Conservation (phyloP, 805 yeast genomes). For the Kodamaea restingae region DNA sequence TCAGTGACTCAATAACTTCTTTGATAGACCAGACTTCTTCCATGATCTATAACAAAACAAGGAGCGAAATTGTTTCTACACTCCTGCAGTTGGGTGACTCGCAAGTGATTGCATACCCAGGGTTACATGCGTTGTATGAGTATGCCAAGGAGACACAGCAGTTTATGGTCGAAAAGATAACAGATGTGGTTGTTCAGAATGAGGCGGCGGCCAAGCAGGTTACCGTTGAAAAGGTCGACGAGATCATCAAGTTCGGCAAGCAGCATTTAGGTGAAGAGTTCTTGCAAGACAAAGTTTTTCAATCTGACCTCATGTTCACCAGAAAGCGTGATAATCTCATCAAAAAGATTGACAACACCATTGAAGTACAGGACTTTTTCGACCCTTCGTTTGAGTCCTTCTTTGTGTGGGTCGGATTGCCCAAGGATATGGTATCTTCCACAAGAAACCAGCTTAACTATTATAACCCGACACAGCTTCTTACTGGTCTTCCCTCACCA, state of each 20-base stretch:
- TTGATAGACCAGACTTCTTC: slow-evolving; percentile 59
- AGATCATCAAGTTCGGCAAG: slow-evolving; percentile 60
- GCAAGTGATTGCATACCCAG: slow-evolving; percentile 55
- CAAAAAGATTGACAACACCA: slow-evolving; percentile 53
- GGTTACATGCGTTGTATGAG: slow-evolving; percentile 58
- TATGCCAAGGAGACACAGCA: slow-evolving; percentile 70
- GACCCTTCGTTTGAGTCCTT: slow-evolving; percentile 71
- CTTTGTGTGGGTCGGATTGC: slow-evolving; percentile 41
- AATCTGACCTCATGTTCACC: slow-evolving; percentile 78
- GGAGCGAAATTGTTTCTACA: slow-evolving; percentile 46
- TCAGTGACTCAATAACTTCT: slow-evolving; percentile 56
- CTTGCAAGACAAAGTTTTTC: slow-evolving; percentile 57
- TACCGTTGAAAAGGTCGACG: slow-evolving; percentile 58
- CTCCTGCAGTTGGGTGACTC: slow-evolving; percentile 49
- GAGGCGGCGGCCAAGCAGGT: slow-evolving; percentile 65
- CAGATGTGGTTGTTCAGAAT: slow-evolving; percentile 56
- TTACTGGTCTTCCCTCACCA: slow-evolving; percentile 20
- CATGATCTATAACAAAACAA: slow-evolving; percentile 58
- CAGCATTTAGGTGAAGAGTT: slow-evolving; percentile 60
- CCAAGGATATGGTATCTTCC: slow-evolving; percentile 24
- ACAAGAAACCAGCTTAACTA: slow-evolving; percentile 26
- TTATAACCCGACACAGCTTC: slow-evolving; percentile 30
- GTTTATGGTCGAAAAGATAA: slow-evolving; percentile 61
- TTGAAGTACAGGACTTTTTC: slow-evolving; percentile 70
- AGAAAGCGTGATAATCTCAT: slow-evolving; percentile 60